These are phyloP conservation scores for Solanum peruvianum DNA, from an alignment of 257 asterid genomes.

Conservation along the genomic window DNA sequence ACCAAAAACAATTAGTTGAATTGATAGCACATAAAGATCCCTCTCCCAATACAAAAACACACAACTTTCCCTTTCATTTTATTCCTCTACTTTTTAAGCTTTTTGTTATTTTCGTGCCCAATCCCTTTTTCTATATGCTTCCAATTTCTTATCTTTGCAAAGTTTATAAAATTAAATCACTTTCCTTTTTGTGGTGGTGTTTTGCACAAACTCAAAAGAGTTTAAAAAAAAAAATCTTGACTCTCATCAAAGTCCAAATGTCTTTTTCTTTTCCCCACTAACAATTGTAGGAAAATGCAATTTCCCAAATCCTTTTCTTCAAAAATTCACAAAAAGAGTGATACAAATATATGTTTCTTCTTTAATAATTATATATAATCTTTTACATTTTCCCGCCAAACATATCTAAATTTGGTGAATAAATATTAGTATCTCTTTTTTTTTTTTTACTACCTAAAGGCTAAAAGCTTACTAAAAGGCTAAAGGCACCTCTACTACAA, in stretches of 20 bases:
- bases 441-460: neutral
- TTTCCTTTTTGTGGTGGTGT: slow-evolving; percentile 13
- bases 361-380: neutral
- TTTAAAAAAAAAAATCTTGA: slow-evolving; percentile 24
- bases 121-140: slow-evolving; percentile 1
- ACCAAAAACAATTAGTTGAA: slow-evolving; percentile 25
- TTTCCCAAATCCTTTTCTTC: slow-evolving; percentile 1
- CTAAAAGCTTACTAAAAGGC: neutral
- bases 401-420: neutral
- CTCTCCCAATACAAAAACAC: slow-evolving; percentile 8
- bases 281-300: slow-evolving; percentile 1
- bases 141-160: neutral
- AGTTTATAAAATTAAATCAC: neutral
- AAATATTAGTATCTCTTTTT: neutral
- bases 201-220: slow-evolving; percentile 30
- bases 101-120: neutral
- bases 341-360: neutral
- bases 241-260: slow-evolving; percentile 42
- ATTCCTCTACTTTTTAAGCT: neutral
- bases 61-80: neutral
- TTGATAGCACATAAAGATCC: slow-evolving; percentile 39
- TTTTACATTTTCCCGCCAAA: neutral
- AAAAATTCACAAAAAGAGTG: neutral
- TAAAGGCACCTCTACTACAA: neutral
- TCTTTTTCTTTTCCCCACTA: slow-evolving; percentile 37